phyloP scores from a whole-genome alignment of 2,329 filamentous ascomycete species.

The Diaporthe sp. region DNA sequence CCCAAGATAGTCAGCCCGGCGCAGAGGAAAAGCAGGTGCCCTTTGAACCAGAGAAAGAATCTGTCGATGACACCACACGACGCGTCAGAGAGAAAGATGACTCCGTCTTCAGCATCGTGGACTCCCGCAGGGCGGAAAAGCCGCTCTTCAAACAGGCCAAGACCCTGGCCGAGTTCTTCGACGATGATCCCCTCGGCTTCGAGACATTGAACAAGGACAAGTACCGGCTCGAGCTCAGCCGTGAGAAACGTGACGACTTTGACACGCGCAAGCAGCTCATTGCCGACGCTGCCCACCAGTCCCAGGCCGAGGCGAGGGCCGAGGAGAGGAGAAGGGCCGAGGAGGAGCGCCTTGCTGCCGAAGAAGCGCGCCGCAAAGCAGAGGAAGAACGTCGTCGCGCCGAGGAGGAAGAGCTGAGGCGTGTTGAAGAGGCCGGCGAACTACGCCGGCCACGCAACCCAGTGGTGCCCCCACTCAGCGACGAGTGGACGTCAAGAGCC shows the following conservation, averaged over 20 bases:
- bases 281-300: slow-evolving; percentile 32
- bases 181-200: slow-evolving; percentile 36
- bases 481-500: slow-evolving; percentile 57
- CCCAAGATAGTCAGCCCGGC: slow-evolving; percentile 5
- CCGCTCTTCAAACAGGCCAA: slow-evolving; percentile 35
- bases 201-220: slow-evolving; percentile 34
- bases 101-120: slow-evolving; percentile 10
- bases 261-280: slow-evolving; percentile 41
- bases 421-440: slow-evolving; percentile 43
- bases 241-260: slow-evolving; percentile 47
- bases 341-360: slow-evolving; percentile 35
- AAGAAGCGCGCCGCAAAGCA: slow-evolving; percentile 45
- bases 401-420: slow-evolving; percentile 42
- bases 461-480: slow-evolving; percentile 50
- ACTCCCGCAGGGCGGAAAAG: slow-evolving; percentile 30
- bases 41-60: neutral
- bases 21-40: neutral
- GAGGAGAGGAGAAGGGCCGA: slow-evolving; percentile 43
- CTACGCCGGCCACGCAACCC: slow-evolving; percentile 47
- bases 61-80: slow-evolving; percentile 8
- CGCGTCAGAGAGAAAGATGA: slow-evolving; percentile 18
- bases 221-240: slow-evolving; percentile 44
- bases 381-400: slow-evolving; percentile 35
- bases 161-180: slow-evolving; percentile 43
- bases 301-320: slow-evolving; percentile 34